Percentiles rank a stretch among this genome's conserved stretches.
These are phyloP conservation scores for Lasiodiplodia theobromae DNA, from an alignment of 2,329 filamentous ascomycete species.

Conservation along the genomic window DNA sequence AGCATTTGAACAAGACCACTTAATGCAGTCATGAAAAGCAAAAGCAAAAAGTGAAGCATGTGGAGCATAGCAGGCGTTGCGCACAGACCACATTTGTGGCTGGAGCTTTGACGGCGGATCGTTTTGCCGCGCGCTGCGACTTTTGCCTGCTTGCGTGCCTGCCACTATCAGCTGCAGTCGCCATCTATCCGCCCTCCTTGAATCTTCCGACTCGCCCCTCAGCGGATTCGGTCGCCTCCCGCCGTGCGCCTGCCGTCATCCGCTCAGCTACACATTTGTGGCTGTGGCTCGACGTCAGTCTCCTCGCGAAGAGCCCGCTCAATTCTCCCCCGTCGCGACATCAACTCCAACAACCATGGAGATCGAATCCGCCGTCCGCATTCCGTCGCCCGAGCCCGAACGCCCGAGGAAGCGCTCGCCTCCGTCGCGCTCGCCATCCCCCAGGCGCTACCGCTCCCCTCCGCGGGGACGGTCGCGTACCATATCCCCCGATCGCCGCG, in stretches of 20 bases:
- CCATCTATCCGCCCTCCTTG: not conserved
- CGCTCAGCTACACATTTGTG: constrained; percentile 8
- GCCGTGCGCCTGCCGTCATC: constrained; percentile 7
- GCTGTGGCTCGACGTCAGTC: not conserved
- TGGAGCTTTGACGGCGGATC: constrained; percentile 6
- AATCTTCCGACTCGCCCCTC: not conserved
- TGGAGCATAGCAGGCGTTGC: too few relatives aligned
- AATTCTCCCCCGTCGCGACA: not conserved
- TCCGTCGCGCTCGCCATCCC: constrained; percentile 61
- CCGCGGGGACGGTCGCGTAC: constrained; percentile 38
- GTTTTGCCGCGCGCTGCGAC: constrained; percentile 17
- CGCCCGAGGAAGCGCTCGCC: constrained; percentile 62
- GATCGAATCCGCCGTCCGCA: constrained; percentile 64
- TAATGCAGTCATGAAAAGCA: too few relatives aligned
- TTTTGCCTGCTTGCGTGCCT: constrained; percentile 15
- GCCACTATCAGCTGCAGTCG: constrained; percentile 13
- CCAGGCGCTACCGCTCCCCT: constrained; percentile 57
- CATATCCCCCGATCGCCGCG: constrained; percentile 36
- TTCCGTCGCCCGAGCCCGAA: constrained; percentile 63
- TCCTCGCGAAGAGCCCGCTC: not conserved
- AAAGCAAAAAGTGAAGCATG: too few relatives aligned
- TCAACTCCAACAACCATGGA: constrained; percentile 14
- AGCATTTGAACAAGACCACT: too few relatives aligned
- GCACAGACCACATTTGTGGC: not conserved
- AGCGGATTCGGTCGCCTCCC: constrained; percentile 11